These are phyloP conservation scores for Psilocybe cyanescens DNA, from an alignment of 768 basidiomycete species.

Conservation along the genomic window DNA sequence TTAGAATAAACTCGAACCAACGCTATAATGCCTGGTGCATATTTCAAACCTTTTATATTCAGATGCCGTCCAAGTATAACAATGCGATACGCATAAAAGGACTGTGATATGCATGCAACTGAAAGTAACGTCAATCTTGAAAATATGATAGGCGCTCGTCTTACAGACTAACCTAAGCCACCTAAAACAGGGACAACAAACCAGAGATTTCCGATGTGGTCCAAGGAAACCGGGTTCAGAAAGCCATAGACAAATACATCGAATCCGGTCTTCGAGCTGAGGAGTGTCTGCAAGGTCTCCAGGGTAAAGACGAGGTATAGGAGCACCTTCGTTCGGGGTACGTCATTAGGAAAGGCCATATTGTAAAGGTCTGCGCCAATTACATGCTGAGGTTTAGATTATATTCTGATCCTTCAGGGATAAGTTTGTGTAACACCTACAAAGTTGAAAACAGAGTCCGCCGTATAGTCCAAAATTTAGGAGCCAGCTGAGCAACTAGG, in stretches of 20 bases:
- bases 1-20: not conserved
- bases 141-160: too few relatives aligned
- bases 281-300: not conserved
- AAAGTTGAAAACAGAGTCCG: not conserved
- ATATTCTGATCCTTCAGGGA: too few relatives aligned
- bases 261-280: not conserved
- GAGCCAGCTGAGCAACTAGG: not conserved
- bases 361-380: not conserved
- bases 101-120: constrained; percentile 2
- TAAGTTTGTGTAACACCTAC: not conserved
- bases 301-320: not conserved
- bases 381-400: too few relatives aligned
- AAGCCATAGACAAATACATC: not conserved
- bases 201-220: constrained; percentile 4
- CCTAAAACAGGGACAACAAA: not conserved
- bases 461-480: constrained; percentile 1
- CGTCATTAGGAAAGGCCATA: not conserved
- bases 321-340: not conserved
- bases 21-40: not conserved
- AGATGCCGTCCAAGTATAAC: not conserved
- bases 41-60: not conserved
- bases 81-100: constrained; percentile 2
- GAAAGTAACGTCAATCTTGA: too few relatives aligned
- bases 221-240: not conserved
- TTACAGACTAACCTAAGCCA: not conserved